A percentile compares a stretch with the other conserved stretches of the same genome.
Evolutionary conservation across 129 eudicot genomes (phyloP).

Genomic region (Chrysanthemum makinoi): DNA sequence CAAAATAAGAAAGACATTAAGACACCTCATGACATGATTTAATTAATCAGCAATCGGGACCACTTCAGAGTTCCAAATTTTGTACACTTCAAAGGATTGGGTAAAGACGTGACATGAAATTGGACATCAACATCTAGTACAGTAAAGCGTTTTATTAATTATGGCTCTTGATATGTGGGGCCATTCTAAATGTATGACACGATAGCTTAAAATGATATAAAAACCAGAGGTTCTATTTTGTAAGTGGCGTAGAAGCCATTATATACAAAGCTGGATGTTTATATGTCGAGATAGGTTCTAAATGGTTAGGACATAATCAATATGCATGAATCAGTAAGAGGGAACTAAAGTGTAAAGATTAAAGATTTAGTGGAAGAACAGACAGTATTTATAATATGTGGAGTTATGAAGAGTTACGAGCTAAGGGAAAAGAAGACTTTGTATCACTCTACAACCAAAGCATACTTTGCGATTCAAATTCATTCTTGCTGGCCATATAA

Average conservation of each 20-base stretch:
- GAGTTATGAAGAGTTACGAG: not conserved
- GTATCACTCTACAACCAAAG: not conserved
- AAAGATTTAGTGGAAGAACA: too few relatives aligned
- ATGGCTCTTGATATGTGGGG: constrained; percentile 1
- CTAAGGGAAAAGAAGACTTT: not conserved
- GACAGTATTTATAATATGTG: too few relatives aligned
- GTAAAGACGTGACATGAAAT: constrained; percentile 17
- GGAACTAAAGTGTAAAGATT: not conserved
- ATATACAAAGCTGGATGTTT: too few relatives aligned
- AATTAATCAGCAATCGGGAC: constrained; percentile 16
- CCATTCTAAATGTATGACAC: constrained; percentile 15
- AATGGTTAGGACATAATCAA: not conserved
- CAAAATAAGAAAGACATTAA: constrained; percentile 3
- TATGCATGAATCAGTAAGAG: constrained; percentile 5
- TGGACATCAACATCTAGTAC: not conserved
- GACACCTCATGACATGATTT: constrained; percentile 24
- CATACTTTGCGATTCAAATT: not conserved
- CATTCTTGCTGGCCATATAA: not conserved
- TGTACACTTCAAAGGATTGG: constrained; percentile 10
- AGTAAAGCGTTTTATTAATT: not conserved
- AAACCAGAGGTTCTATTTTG: constrained; percentile 12
- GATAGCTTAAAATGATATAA: constrained; percentile 5
- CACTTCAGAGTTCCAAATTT: constrained; percentile 22
- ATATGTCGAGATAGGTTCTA: not conserved
- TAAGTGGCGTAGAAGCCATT: not conserved